These are phyloP conservation scores for Phialocephala subalpina DNA, from an alignment of 2,329 filamentous ascomycete genomes.

Conservation along the genomic window DNA sequence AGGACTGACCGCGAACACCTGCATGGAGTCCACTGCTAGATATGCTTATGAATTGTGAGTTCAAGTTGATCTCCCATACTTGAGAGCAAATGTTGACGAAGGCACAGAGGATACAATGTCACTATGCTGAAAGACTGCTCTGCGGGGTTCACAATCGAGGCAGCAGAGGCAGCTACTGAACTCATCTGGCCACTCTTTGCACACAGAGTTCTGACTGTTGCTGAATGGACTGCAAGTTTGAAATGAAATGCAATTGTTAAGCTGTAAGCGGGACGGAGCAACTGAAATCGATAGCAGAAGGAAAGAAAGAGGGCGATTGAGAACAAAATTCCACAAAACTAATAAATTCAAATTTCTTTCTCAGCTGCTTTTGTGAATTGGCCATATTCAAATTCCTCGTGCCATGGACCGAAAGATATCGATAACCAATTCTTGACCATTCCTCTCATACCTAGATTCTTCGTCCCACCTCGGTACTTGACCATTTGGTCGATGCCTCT, in stretches of 20 bases:
- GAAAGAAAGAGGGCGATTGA: not conserved
- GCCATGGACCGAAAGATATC: constrained; percentile 35
- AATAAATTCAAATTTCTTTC: not conserved
- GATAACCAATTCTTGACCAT: constrained; percentile 34
- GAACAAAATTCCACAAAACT: not conserved
- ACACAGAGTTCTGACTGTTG: constrained; percentile 37
- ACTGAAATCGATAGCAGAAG: not conserved
- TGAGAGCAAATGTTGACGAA: not conserved
- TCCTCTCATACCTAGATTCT: constrained; percentile 32
- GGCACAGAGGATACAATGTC: constrained; percentile 37
- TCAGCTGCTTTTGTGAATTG: constrained; percentile 12
- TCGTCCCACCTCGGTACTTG: constrained; percentile 27
- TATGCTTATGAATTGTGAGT: constrained; percentile 45
- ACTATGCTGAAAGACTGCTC: constrained; percentile 41
- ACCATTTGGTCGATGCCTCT: constrained; percentile 38
- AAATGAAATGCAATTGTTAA: not conserved
- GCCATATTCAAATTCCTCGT: constrained; percentile 27
- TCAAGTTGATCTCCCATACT: not conserved
- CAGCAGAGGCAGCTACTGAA: constrained; percentile 37
- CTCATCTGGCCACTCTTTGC: constrained; percentile 42
- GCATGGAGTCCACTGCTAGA: constrained; percentile 47
- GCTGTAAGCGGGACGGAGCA: not conserved
- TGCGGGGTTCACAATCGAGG: constrained; percentile 36
- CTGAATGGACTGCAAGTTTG: constrained; percentile 36
- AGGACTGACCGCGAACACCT: constrained; percentile 45